Conservation (phyloP, 768 basidiomycete genomes). For the Collybiopsis confluens region DNA sequence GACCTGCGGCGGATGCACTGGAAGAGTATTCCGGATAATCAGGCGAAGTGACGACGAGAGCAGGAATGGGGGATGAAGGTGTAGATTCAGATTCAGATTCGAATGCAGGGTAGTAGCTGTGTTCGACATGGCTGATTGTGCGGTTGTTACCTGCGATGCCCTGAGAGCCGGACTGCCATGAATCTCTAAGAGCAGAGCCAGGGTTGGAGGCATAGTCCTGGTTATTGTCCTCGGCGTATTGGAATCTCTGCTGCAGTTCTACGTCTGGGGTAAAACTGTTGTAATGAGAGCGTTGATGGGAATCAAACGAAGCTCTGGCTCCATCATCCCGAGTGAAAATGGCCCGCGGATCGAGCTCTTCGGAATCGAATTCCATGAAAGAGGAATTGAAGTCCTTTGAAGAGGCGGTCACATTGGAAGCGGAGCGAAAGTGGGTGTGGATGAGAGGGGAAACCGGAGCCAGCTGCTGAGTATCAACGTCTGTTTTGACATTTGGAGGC, state of each 20-base stretch:
- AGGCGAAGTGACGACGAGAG: constrained; percentile 52
- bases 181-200: constrained; percentile 31
- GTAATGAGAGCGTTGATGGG: background rate
- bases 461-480: no score
- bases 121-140: background rate
- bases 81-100: constrained; percentile 10
- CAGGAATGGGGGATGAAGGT: constrained; percentile 34
- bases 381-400: constrained; percentile 16
- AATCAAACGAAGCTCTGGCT: background rate
- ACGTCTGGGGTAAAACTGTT: constrained; percentile 20
- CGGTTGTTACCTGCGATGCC: background rate
- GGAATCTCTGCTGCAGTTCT: constrained; percentile 22
- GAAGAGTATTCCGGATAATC: constrained; percentile 16
- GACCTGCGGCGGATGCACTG: constrained; percentile 13
- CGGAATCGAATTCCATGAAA: constrained; percentile 5
- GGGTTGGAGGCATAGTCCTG: constrained; percentile 40
- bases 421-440: constrained; percentile 40
- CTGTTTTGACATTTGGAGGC: background rate
- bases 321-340: constrained; percentile 12
- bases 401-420: constrained; percentile 32
- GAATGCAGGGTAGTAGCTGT: background rate
- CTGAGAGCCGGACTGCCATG: constrained; percentile 30
- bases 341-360: constrained; percentile 15
- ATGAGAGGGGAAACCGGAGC: constrained; percentile 42
- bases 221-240: constrained; percentile 28